Evolutionary conservation across 1,284 basidiomycete species (phyloP).

Genomic region (Boletus hoseneyae): DNA sequence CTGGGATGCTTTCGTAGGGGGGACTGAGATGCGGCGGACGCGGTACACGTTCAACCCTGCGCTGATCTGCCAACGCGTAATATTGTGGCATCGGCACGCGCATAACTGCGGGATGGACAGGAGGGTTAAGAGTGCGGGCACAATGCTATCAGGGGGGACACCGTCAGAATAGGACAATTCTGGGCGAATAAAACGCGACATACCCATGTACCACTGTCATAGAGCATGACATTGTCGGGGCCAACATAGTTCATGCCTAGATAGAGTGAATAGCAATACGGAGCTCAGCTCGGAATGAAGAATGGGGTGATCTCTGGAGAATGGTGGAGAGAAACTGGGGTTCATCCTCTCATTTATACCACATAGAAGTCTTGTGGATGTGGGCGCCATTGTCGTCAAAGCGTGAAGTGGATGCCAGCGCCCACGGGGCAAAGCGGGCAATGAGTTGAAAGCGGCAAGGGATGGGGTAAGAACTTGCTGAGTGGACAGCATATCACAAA

Average conservation of each 20-base stretch:
- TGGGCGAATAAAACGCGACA: not conserved
- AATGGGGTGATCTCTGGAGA: not conserved
- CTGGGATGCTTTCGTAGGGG: constrained; percentile 15
- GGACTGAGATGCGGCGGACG: constrained; percentile 18
- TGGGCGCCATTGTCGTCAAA: constrained; percentile 20
- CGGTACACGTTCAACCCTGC: constrained; percentile 22
- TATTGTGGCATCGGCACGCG: constrained; percentile 21
- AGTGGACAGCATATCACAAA: no score
- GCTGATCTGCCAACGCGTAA: constrained; percentile 19
- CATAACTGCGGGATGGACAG: constrained; percentile 22
- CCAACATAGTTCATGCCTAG: constrained; percentile 7
- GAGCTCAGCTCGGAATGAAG: constrained; percentile 7
- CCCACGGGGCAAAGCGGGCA: constrained; percentile 6
- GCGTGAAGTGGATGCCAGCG: constrained; percentile 1
- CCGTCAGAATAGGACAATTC: not conserved
- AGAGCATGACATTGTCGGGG: not conserved
- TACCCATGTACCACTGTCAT: constrained; percentile 8
- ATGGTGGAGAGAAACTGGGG: not conserved
- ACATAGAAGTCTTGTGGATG: not conserved
- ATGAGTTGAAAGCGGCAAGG: no score
- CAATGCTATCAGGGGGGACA: constrained; percentile 20
- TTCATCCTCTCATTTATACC: constrained; percentile 18
- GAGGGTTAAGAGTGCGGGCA: constrained; percentile 11
- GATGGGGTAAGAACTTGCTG: not conserved
- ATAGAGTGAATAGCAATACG: not conserved